Conservation (phyloP, 1,284 basidiomycete species). For the Dichomitus squalens region DNA sequence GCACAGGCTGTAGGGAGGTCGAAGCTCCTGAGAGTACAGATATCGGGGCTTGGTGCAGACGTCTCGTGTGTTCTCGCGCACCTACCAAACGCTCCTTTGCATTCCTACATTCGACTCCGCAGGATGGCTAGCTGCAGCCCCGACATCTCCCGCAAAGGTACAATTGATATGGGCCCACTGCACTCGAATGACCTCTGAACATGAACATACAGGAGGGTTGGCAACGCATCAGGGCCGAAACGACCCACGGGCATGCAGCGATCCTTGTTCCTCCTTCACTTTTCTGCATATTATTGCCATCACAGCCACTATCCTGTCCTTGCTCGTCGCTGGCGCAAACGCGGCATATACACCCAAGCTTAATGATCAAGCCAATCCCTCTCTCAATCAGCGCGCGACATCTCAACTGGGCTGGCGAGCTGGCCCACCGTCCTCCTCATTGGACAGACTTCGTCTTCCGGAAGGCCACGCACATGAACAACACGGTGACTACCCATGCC, state of each 20-base stretch:
- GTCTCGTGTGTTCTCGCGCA: no score
- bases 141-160: not conserved
- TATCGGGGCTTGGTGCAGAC: no score
- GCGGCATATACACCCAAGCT: not conserved
- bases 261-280: not conserved
- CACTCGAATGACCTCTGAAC: not conserved
- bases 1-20: no score
- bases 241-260: not conserved
- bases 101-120: not conserved
- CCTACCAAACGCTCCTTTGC: no score
- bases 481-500: no score
- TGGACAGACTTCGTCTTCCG: no score
- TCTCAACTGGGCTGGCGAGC: no score
- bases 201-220: not conserved
- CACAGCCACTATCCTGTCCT: not conserved
- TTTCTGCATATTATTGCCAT: not conserved
- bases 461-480: no score
- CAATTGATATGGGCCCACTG: not conserved
- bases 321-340: not conserved
- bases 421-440: no score
- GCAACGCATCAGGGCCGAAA: not conserved
- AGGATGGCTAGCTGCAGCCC: not conserved
- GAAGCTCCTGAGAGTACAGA: no score
- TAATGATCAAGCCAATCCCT: not conserved
- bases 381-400: not conserved